phyloP scores from a whole-genome alignment of 192 early-diverging fungal genomes.

The Coemansia asiatica region DNA sequence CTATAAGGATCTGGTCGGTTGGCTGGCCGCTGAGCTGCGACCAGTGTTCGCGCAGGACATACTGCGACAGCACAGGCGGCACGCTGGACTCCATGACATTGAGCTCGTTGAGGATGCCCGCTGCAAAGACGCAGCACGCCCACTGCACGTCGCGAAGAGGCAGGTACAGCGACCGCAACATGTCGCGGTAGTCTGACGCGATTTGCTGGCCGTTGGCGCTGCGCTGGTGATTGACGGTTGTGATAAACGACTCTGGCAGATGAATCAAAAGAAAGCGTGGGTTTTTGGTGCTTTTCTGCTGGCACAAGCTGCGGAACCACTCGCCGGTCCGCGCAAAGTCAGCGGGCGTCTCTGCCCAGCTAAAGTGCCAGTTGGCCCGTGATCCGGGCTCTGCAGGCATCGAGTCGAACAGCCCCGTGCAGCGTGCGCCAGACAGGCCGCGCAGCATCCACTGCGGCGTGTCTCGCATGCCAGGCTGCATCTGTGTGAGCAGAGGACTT shows the following conservation, averaged over 20 bases:
- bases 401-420: constrained; percentile 29
- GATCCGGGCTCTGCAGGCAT: neutral
- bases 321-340: constrained; percentile 35
- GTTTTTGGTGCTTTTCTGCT: constrained; percentile 6
- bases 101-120: constrained; percentile 29
- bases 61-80: constrained; percentile 38
- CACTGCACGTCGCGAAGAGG: constrained; percentile 34
- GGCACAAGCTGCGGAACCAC: constrained; percentile 29
- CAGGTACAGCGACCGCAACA: constrained; percentile 31
- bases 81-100: constrained; percentile 35
- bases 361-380: constrained; percentile 41
- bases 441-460: constrained; percentile 48
- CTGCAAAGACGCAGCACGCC: constrained; percentile 46
- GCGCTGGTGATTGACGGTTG: constrained; percentile 14
- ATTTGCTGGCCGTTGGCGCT: constrained; percentile 21
- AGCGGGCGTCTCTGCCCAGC: constrained; percentile 39
- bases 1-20: constrained; percentile 35
- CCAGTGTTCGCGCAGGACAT: constrained; percentile 50
- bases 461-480: constrained; percentile 20
- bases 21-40: constrained; percentile 33
- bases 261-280: constrained; percentile 39
- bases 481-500: constrained; percentile 22
- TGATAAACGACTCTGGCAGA: constrained; percentile 41
- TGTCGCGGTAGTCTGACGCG: constrained; percentile 38
- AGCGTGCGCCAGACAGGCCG: constrained; percentile 29